Percentiles rank a stretch among this genome's conserved stretches.
phyloP scores from a whole-genome alignment of 2,329 filamentous ascomycete species.

The Paecilomyces formosus region DNA sequence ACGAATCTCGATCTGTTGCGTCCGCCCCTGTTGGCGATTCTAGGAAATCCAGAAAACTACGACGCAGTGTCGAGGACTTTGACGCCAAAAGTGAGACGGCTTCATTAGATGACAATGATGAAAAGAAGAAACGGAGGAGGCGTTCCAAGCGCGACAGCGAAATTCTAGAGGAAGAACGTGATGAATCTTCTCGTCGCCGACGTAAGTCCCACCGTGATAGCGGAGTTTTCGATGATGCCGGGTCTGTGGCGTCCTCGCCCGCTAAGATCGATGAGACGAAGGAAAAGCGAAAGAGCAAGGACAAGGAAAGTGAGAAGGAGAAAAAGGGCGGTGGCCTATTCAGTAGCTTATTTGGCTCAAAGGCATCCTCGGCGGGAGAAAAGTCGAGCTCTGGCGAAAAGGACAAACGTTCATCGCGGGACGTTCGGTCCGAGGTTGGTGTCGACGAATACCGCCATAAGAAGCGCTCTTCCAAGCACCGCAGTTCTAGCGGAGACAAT shows the following conservation, averaged over 20 bases:
- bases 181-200: neutral
- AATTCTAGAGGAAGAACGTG: neutral
- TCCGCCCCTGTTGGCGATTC: constrained; percentile 9
- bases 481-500: constrained; percentile 37
- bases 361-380: neutral
- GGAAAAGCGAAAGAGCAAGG: constrained; percentile 23
- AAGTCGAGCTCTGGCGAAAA: neutral
- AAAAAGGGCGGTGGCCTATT: constrained; percentile 26
- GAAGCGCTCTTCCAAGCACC: constrained; percentile 35
- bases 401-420: constrained; percentile 13
- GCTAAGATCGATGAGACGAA: constrained; percentile 22
- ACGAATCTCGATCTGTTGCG: constrained; percentile 13
- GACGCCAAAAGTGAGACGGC: constrained; percentile 14
- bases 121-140: constrained; percentile 16
- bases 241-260: constrained; percentile 27
- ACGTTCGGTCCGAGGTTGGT: constrained; percentile 29
- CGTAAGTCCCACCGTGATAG: constrained; percentile 5
- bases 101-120: constrained; percentile 14
- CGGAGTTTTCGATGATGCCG: constrained; percentile 27
- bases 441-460: constrained; percentile 33
- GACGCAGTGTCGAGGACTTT: constrained; percentile 13
- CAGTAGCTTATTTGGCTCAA: constrained; percentile 31
- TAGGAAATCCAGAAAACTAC: constrained; percentile 7
- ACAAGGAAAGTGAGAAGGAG: constrained; percentile 19
- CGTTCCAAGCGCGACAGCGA: constrained; percentile 11